Percentiles rank a stretch among this genome's conserved stretches.
phyloP scores from a whole-genome alignment of 768 basidiomycete genomes.

The Serendipita vermifera region DNA sequence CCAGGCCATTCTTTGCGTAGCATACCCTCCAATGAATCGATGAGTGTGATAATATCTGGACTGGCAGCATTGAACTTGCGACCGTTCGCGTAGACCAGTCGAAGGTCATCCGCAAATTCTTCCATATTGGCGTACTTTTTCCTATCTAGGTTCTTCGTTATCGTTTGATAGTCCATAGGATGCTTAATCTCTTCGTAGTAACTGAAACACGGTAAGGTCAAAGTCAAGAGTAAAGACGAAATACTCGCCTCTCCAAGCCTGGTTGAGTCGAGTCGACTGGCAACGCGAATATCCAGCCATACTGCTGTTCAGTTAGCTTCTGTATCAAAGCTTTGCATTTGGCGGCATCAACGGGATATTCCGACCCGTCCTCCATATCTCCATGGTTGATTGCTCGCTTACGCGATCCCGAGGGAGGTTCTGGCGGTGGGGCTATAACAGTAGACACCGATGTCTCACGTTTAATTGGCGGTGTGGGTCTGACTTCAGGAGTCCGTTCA shows the following conservation, averaged over 20 bases:
- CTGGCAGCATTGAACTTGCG: conserved; percentile 80
- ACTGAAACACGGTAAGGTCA: conserved; percentile 29
- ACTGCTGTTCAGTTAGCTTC: conserved; percentile 44
- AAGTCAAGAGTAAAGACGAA: not conserved
- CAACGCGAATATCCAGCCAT: conserved; percentile 57
- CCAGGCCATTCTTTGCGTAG: conserved; percentile 85
- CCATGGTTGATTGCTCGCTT: conserved; percentile 5
- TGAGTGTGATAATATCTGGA: conserved; percentile 60
- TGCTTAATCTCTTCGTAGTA: conserved; percentile 84
- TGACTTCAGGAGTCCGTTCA: not conserved
- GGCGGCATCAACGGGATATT: conserved; percentile 60
- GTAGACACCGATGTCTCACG: not conserved
- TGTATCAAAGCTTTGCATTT: conserved; percentile 68
- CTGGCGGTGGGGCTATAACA: not conserved
- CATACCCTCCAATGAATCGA: conserved; percentile 55
- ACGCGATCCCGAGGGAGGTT: conserved; percentile 6
- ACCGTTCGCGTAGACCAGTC: conserved; percentile 80
- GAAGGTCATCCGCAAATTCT: conserved; percentile 63
- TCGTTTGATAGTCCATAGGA: conserved; percentile 91
- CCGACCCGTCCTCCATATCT: conserved; percentile 20
- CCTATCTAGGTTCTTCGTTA: conserved; percentile 50
- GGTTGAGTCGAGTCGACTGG: conserved; percentile 76
- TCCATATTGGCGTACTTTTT: conserved; percentile 70
- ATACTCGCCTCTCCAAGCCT: conserved; percentile 80
- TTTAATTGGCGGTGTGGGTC: not conserved